These are phyloP conservation scores for Oryza meyeriana DNA, from an alignment of 176 grass and related monocot species.

Conservation along the genomic window DNA sequence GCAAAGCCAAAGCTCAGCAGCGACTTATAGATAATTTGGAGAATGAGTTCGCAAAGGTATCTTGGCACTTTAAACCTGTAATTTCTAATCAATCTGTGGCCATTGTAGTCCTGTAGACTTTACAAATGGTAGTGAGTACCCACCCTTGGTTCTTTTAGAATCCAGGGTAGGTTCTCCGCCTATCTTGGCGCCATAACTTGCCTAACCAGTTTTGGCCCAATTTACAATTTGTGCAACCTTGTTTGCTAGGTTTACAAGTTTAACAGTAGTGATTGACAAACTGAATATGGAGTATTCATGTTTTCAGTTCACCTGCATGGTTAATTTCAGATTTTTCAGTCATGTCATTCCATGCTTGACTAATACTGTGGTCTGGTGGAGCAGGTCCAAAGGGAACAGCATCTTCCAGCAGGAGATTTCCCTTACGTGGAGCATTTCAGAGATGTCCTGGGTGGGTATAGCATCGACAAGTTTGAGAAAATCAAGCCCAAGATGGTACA, in stretches of 20 bases:
- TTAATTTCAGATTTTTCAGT: background rate
- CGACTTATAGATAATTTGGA: conserved; percentile 82
- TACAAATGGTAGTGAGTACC: background rate
- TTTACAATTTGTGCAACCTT: background rate
- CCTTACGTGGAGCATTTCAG: conserved; percentile 86
- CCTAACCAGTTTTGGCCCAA: background rate
- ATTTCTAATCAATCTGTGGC: background rate
- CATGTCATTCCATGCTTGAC: background rate
- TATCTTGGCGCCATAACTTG: background rate
- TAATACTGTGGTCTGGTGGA: conserved; percentile 10
- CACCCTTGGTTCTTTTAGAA: conserved; percentile 4
- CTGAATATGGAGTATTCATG: conserved; percentile 2
- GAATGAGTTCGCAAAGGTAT: conserved; percentile 82
- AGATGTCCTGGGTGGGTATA: conserved; percentile 78
- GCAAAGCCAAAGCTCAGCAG: conserved; percentile 92
- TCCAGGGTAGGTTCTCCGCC: background rate
- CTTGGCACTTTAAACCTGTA: background rate
- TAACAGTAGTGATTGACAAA: background rate
- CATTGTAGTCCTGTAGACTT: conserved; percentile 14
- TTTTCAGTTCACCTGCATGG: background rate
- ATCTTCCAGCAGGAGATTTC: conserved; percentile 84
- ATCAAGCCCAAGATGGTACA: conserved; percentile 97
- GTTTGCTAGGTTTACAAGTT: background rate
- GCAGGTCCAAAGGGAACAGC: conserved; percentile 85
- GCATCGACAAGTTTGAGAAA: conserved; percentile 92